Base-by-base conservation (phyloP, 2,329 filamentous ascomycete genomes). In the Cryphonectria naterciae region DNA sequence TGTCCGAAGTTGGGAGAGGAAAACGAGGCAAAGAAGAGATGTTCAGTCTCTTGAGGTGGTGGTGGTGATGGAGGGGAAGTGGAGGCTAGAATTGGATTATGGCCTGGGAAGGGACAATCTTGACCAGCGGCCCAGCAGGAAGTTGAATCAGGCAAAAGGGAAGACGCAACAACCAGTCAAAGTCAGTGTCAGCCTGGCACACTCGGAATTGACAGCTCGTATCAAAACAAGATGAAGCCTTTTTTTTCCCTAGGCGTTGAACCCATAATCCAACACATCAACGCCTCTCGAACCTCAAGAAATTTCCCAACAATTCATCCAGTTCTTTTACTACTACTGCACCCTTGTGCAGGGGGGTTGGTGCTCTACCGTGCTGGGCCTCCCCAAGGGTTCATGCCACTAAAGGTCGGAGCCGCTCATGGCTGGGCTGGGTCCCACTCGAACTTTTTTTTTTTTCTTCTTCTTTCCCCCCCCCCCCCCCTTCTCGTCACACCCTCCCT, bases 221-320 rank as follows among this genome's bases (percentile, higher is more conserved):
- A 41, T 39, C 32, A 15, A 56, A 25, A 25, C 15, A 28, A 46
- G 28, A 32, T 41, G 56, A 70, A 70, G 64, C 54, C 46, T 22
- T 60, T 28, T 60, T 28, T 52, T n/a, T 8, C 13, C 7, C 22
- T n/a, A 15, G 54, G 15, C 41, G 63, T 62, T 70, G 64, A 66
- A 61, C 32, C 32, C 22, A 52, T 35, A 32, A 67, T 70, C 68
- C 68, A 70, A 70, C 68, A 66, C 37, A 49, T 37, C 35, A n/a
- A 28, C 22, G 10, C 11, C 37, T 43, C 15, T 46, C 35, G 35
- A 61, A 13, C 22, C 52, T 41, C 64, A 15, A 54, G 35, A 43
- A 41, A 63, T 41, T 70, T 70, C 68, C 68, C 68, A 70, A 70
- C 68, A 70, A 67, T 67, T 70, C 68, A 64, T 68, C 64, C 65